Conservation (phyloP, 257 asterid genomes). For the Prunella vulgaris region DNA sequence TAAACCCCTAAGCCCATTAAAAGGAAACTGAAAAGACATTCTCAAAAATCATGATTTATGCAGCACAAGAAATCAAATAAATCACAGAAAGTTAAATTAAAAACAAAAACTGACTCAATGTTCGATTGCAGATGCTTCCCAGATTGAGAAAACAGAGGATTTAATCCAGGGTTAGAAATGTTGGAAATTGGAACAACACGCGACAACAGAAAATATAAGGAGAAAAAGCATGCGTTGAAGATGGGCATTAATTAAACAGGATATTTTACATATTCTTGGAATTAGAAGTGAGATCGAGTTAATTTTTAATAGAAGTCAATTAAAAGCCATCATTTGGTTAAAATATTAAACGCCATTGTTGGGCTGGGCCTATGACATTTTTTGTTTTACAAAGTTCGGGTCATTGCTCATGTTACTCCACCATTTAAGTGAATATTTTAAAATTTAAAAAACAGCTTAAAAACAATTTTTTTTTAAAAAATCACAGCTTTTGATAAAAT, state of each 20-base stretch:
- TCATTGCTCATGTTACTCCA: background rate
- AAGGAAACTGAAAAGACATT: slow-evolving; percentile 4
- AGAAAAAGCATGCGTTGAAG: background rate
- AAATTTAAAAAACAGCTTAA: too few relatives aligned
- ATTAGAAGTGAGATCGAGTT: background rate
- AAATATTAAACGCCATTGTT: background rate
- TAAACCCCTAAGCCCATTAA: slow-evolving; percentile 6
- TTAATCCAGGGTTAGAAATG: background rate
- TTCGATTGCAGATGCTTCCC: slow-evolving; percentile 16
- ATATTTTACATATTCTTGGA: slow-evolving; percentile 8
- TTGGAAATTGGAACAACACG: background rate
- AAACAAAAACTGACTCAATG: background rate
- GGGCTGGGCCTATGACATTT: background rate
- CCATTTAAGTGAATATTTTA: too few relatives aligned
- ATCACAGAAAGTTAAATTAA: background rate
- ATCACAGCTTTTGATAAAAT: too few relatives aligned
- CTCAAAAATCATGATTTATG: background rate
- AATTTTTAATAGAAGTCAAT: slow-evolving; percentile 11
- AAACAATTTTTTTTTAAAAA: too few relatives aligned
- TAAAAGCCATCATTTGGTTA: too few relatives aligned
- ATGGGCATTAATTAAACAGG: slow-evolving; percentile 11
- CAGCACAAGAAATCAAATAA: background rate
- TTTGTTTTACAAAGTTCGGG: background rate
- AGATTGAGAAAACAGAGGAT: background rate
- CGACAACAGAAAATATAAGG: background rate